Evolutionary conservation across 2,329 filamentous ascomycete species (phyloP).

Genomic region (Botrytis fabae): DNA sequence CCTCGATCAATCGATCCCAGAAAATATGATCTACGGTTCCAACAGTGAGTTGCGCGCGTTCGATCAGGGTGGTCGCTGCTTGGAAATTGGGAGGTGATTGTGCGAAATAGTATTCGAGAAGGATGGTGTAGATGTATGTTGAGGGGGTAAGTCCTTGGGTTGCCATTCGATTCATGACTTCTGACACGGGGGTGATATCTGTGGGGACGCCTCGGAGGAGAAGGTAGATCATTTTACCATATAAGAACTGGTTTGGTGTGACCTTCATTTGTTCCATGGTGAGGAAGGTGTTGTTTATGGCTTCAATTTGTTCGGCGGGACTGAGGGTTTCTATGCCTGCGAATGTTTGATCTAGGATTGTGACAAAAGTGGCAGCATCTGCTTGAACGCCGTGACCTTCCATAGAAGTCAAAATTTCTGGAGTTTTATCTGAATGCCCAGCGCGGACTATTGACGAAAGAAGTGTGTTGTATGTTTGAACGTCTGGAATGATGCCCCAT

Average conservation of each 20-base stretch:
- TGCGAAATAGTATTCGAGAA: slow-evolving; percentile 67
- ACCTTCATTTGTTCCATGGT: slow-evolving; percentile 60
- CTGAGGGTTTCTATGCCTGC: slow-evolving; percentile 45
- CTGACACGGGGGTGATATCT: slow-evolving; percentile 51
- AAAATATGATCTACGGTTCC: slow-evolving; percentile 55
- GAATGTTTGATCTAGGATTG: slow-evolving; percentile 64
- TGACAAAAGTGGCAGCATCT: slow-evolving; percentile 70
- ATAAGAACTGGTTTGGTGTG: slow-evolving; percentile 61
- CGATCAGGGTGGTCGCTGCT: slow-evolving; percentile 61
- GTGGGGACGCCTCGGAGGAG: slow-evolving; percentile 50
- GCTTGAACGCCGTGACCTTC: slow-evolving; percentile 53
- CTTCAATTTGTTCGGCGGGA: slow-evolving; percentile 51
- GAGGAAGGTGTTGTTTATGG: slow-evolving; percentile 55
- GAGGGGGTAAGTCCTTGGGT: slow-evolving; percentile 53
- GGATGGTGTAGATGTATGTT: slow-evolving; percentile 71
- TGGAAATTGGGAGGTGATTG: slow-evolving; percentile 58
- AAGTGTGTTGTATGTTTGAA: slow-evolving; percentile 65
- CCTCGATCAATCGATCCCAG: slow-evolving; percentile 70
- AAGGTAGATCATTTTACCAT: slow-evolving; percentile 67
- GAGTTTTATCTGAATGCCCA: slow-evolving; percentile 50
- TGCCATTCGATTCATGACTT: slow-evolving; percentile 64
- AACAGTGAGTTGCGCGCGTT: slow-evolving; percentile 43
- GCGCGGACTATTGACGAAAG: slow-evolving; percentile 58
- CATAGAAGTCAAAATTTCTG: slow-evolving; percentile 61
- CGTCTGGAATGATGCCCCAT: slow-evolving; percentile 49